Evolutionary conservation across 306 rosid genomes (phyloP), one percentile per base, ranked within the genome.

Genomic region (Cyamopsis tetragonoloba): DNA sequence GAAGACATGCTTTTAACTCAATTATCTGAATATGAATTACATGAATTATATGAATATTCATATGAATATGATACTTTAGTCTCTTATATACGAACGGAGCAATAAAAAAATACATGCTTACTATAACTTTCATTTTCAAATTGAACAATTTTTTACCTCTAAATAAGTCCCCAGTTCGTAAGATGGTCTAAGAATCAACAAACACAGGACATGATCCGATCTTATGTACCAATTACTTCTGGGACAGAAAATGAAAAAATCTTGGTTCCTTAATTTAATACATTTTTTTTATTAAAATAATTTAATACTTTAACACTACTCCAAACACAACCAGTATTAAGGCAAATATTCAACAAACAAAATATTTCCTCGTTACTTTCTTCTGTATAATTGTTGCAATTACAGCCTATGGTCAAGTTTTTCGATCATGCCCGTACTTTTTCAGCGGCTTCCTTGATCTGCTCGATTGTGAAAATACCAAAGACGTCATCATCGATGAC

Each of bases 361-460:
- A 62, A 62, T 46, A 17, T n/a, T n/a, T 27, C 60, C 43, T 26
- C 42, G 54, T 30, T 32, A 8, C 30, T 10, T 11, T 43, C 66
- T 41, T 22, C 6, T 63, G 62, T 50, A 43, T 6, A 6, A 46
- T 12, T 24, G 22, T 27, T 61, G 42, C 30, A 24, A 56, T 7
- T 38, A 44, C 56, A 53, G 26, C 39, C 24, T 54, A 44, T 47
- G 34, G 5, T 31, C 8, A 20, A 38, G 8, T 42, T 34, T 18
- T 73, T 64, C 64, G 44, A 26, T 89, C 86, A 89, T 61, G 65
- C 83, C 79, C 74, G 81, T 50, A 74, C 85, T 53, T 88, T 93
- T 39, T 80, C 71, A 20, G 98, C 98, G 54, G 96, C 89, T 80
- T 89, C 97, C 77, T 93, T 89, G 83, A 93, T 93, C 80, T 93